phyloP scores from a whole-genome alignment of 2,329 filamentous ascomycete genomes.

The Colletotrichum gloeosporioides region DNA sequence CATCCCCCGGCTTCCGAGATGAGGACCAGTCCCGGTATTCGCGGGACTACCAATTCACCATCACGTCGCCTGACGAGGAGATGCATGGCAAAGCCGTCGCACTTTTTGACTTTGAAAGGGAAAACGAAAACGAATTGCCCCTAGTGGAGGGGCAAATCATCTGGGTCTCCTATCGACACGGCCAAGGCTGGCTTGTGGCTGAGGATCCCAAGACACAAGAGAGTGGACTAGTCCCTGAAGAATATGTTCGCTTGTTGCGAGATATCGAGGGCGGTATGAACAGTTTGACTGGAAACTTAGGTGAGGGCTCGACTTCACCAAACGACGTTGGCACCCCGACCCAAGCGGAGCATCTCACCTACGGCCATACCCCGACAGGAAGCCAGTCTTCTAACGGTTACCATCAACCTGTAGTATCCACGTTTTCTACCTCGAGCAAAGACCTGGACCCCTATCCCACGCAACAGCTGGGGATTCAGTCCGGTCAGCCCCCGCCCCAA shows the following conservation, averaged over 20 bases:
- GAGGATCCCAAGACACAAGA: conserved; percentile 95
- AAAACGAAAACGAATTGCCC: conserved; percentile 96
- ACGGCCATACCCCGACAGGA: conserved; percentile 19
- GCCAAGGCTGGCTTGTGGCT: conserved; percentile 96
- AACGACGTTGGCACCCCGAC: conserved; percentile 66
- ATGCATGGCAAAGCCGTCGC: conserved; percentile 97
- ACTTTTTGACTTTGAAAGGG: conserved; percentile 90
- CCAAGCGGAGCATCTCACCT: conserved; percentile 58
- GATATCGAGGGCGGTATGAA: conserved; percentile 92
- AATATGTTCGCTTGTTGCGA: conserved; percentile 89
- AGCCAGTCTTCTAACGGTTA: conserved; percentile 63
- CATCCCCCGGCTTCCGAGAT: conserved; percentile 62
- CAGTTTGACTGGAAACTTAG: conserved; percentile 68
- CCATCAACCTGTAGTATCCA: conserved; percentile 70
- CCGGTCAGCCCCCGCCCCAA: conserved; percentile 67
- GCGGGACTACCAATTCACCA: conserved; percentile 92
- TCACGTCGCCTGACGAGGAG: conserved; percentile 93
- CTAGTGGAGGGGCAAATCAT: conserved; percentile 95
- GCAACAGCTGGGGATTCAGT: conserved; percentile 66
- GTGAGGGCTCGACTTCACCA: conserved; percentile 56
- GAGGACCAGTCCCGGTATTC: conserved; percentile 83
- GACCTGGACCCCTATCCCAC: conserved; percentile 73
- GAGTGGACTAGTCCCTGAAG: conserved; percentile 93
- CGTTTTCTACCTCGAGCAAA: conserved; percentile 74
- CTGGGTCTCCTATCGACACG: conserved; percentile 93